These are phyloP conservation scores for Teunomyces aglyptinius DNA, from an alignment of 805 yeast genomes.

Conservation along the genomic window DNA sequence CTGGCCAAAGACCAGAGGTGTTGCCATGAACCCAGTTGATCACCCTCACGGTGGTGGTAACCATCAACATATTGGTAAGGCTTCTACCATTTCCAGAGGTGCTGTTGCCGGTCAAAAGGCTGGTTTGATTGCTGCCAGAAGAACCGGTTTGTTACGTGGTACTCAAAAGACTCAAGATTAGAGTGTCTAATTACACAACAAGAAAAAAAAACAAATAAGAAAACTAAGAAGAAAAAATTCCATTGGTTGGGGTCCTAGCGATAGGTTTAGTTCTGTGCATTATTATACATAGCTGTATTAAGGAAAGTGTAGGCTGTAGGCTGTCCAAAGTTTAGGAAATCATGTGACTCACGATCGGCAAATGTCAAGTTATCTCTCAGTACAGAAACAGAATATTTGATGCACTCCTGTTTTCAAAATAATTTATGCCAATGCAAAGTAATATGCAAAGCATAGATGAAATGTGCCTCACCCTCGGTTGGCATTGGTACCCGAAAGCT, in stretches of 20 bases:
- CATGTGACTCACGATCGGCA: too few relatives aligned
- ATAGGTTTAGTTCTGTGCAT: slow-evolving; percentile 5
- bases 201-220: not conserved
- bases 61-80: slow-evolving; percentile 99
- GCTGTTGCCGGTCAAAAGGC: slow-evolving; percentile 99
- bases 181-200: slow-evolving; percentile 1
- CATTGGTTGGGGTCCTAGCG: slow-evolving; percentile 3
- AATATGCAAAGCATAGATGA: not conserved
- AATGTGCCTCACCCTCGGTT: not conserved
- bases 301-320: not conserved
- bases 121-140: slow-evolving; percentile 99
- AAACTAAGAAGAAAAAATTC: slow-evolving; percentile 1
- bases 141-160: slow-evolving; percentile 99
- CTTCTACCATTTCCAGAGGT: slow-evolving; percentile 98
- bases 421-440: not conserved
- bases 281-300: slow-evolving; percentile 4
- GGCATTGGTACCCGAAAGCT: not conserved
- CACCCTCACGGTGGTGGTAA: slow-evolving; percentile 99
- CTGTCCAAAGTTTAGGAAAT: too few relatives aligned
- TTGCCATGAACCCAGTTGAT: slow-evolving; percentile 99
- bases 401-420: too few relatives aligned
- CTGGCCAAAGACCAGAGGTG: slow-evolving; percentile 99
- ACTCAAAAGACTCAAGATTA: slow-evolving; percentile 76
- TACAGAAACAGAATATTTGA: too few relatives aligned
- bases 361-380: too few relatives aligned